These are phyloP conservation scores for Tripterygium wilfordii DNA, from an alignment of 177 flowering plant species.

Conservation along the genomic window DNA sequence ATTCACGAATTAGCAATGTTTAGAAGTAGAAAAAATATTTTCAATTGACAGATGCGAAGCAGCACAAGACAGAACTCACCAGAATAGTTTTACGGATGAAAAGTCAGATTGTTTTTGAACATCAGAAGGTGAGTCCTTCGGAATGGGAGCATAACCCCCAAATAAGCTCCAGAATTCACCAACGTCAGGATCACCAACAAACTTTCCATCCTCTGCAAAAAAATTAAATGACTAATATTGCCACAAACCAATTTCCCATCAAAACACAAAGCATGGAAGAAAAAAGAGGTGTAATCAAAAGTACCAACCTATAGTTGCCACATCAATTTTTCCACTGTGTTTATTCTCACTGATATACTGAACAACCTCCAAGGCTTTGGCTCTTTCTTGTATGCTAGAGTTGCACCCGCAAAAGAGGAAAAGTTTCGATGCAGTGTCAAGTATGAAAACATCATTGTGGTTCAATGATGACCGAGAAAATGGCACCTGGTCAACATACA, in stretches of 20 bases:
- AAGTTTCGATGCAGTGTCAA: constrained; percentile 67
- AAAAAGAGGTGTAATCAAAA: constrained; percentile 1
- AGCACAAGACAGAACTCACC: constrained; percentile 25
- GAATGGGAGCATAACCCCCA: constrained; percentile 88
- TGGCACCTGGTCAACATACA: constrained; percentile 43
- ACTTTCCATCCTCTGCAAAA: constrained; percentile 73
- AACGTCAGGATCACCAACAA: constrained; percentile 77
- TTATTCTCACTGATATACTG: constrained; percentile 60
- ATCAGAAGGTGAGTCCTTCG: constrained; percentile 35
- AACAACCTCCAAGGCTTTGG: constrained; percentile 79
- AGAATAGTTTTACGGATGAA: constrained; percentile 31
- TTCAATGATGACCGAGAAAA: constrained; percentile 72
- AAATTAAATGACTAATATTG: too few relatives aligned
- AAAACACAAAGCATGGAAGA: too few relatives aligned
- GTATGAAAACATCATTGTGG: constrained; percentile 66
- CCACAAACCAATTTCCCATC: too few relatives aligned
- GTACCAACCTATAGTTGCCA: constrained; percentile 62
- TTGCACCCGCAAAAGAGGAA: constrained; percentile 72
- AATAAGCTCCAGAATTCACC: constrained; percentile 90
- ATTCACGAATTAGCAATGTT: too few relatives aligned
- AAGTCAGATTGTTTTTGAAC: constrained; percentile 16
- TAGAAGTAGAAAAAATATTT: too few relatives aligned
- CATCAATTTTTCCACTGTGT: constrained; percentile 56
- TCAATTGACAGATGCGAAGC: background rate
- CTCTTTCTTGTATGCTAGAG: constrained; percentile 70